Evolutionary conservation across 352 stramenopile species (phyloP), one percentile per base, ranked within the genome.

Genomic region (Peronospora belbahrii): DNA sequence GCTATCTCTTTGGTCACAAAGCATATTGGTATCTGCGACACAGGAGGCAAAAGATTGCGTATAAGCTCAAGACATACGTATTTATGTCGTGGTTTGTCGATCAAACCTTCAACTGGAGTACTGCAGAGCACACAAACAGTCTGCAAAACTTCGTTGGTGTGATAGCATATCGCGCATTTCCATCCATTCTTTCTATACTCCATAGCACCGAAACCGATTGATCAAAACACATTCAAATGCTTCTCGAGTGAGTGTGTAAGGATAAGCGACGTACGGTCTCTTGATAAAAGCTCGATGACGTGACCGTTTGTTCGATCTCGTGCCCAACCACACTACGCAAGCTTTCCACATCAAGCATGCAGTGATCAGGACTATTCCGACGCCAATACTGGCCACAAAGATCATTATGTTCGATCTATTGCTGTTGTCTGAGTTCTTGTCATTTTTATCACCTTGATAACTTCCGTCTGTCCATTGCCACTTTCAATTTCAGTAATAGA

Each of bases 91-190:
- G 33, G 1, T 2, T 27, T 37, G 17, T 45, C 14, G 11, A 19
- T 35, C 27, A n/a, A 42, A 79, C 70, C 64, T 60, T 67, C 53
- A 35, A 43, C 36, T 11, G 48, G 37, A 10, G 69, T 72, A 17
- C 74, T 70, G 13, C 74, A 86, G 3, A 86, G 47, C 14, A 86
- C 59, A 40, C 74, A 86, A 14, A 52, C 42, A 14, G 31, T 51
- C 34, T 83, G 65, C 4, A 53, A 63, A 11, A 55, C 54, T 38
- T 84, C 67, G 40, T 86, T 86, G 9, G 52, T 48, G 36, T 86
- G 74, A 39, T 70, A 71, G 42, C 74, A 86, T 14, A 83, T 52
- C 13, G 55, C 40, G 25, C 74, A 86, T 38, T 49, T 66, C 71
- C 69, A 81, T 13, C 58, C 64, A n/a, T 51, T 32, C 40, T 63